A percentile compares a stretch with the other conserved stretches of the same genome.
Conservation (phyloP, 306 rosid species). For the Dryas alaskensis region DNA sequence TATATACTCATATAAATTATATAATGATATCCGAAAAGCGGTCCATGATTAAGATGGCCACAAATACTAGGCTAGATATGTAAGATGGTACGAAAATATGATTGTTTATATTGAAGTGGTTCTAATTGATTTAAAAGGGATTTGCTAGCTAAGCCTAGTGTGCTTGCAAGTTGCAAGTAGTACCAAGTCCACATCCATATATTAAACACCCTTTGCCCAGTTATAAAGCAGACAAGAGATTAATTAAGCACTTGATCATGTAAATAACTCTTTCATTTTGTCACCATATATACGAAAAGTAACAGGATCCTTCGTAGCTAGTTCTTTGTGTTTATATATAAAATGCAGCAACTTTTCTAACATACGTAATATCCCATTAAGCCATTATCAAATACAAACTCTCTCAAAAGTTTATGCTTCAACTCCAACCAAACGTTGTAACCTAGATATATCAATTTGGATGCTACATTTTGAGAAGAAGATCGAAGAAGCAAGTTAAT, state of each 20-base stretch:
- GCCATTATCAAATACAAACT: conserved; percentile 8
- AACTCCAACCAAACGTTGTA: conserved; percentile 9
- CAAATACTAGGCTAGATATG: background rate
- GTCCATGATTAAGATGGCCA: conserved; percentile 8
- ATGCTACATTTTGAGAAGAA: background rate
- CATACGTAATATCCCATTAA: background rate
- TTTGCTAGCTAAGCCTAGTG: background rate
- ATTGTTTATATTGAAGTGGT: conserved; percentile 27
- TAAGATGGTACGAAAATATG: background rate
- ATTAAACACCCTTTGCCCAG: background rate
- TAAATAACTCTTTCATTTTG: conserved; percentile 1
- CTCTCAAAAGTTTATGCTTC: background rate
- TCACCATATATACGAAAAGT: conserved; percentile 11
- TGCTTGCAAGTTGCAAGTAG: conserved; percentile 11
- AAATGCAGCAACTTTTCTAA: background rate
- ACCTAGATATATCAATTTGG: conserved; percentile 3
- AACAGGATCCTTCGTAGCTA: background rate
- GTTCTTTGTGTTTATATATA: background rate
- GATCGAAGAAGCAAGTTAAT: background rate
- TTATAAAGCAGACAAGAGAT: conserved; percentile 5
- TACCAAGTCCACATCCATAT: conserved; percentile 1
- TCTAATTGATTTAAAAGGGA: background rate
- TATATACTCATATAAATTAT: background rate
- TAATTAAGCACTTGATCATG: conserved; percentile 10
- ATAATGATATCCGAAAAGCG: conserved; percentile 11